phyloP scores from a whole-genome alignment of 2,329 filamentous ascomycete species.

The Botrytis hyacinthi region DNA sequence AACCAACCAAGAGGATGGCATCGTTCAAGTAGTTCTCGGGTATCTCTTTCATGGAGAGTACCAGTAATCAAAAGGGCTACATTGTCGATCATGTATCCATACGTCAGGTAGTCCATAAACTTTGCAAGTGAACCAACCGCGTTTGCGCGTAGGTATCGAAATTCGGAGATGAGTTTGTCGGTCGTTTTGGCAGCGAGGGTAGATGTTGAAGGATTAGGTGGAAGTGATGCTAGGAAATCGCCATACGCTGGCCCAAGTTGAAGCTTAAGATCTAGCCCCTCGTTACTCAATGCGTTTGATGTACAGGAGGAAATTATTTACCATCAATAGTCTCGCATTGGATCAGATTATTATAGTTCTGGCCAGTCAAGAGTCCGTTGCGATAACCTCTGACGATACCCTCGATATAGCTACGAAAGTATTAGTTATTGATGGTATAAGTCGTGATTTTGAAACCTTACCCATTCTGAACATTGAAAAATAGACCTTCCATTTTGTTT shows the following conservation, averaged over 20 bases:
- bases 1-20: slow-evolving; percentile 99
- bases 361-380: slow-evolving; percentile 83
- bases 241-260: slow-evolving; percentile 96
- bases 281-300: slow-evolving; percentile 18
- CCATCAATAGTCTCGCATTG: slow-evolving; percentile 98
- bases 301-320: slow-evolving; percentile 42
- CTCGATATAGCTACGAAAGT: slow-evolving; percentile 77
- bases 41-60: slow-evolving; percentile 95
- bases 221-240: slow-evolving; percentile 90
- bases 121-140: slow-evolving; percentile 85
- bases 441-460: slow-evolving; percentile 43
- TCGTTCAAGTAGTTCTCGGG: slow-evolving; percentile 87
- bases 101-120: slow-evolving; percentile 98
- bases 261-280: slow-evolving; percentile 80
- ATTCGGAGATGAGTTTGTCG: slow-evolving; percentile 96
- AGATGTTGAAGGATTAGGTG: slow-evolving; percentile 95
- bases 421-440: slow-evolving; percentile 28
- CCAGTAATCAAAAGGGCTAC: slow-evolving; percentile 97
- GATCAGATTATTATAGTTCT: slow-evolving; percentile 92
- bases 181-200: slow-evolving; percentile 92
- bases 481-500: slow-evolving; percentile 78
- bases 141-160: slow-evolving; percentile 93
- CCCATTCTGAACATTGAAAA: slow-evolving; percentile 94
- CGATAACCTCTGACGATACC: slow-evolving; percentile 96
- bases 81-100: slow-evolving; percentile 99